Conservation (phyloP, 768 basidiomycete species). For the Xerocomellus chrysenteron region DNA sequence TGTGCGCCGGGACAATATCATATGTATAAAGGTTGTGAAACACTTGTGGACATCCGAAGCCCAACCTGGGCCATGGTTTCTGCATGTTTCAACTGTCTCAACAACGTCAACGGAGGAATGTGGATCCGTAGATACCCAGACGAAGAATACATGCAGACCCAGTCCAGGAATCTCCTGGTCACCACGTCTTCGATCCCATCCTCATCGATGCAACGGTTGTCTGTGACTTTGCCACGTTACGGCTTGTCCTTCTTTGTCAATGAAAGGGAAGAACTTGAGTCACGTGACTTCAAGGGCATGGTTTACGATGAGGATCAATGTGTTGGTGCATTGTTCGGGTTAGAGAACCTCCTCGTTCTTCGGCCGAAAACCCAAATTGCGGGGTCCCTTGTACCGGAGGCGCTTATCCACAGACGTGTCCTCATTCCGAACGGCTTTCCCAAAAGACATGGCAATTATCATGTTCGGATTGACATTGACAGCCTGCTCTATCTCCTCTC, state of each 20-base stretch:
- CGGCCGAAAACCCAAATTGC: not conserved
- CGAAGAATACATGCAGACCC: no score
- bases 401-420: not conserved
- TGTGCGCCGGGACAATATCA: not conserved
- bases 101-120: no score
- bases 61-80: conserved; percentile 20
- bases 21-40: not conserved
- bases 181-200: not conserved
- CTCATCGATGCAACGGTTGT: not conserved
- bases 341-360: conserved; percentile 34
- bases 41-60: conserved; percentile 22
- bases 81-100: not conserved
- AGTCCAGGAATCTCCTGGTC: conserved; percentile 9
- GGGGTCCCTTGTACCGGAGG: not conserved
- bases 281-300: conserved; percentile 37
- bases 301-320: conserved; percentile 39
- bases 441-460: not conserved
- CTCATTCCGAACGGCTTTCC: not conserved
- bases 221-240: conserved; percentile 35
- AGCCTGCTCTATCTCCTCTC: no score
- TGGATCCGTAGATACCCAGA: no score
- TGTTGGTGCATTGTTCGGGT: conserved; percentile 41
- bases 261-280: conserved; percentile 31
- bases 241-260: conserved; percentile 39
- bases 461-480: no score